Percentiles rank a stretch among this genome's conserved stretches.
Evolutionary conservation across 345 rosid species (phyloP).

Genomic region (Hypericum androsaemum): DNA sequence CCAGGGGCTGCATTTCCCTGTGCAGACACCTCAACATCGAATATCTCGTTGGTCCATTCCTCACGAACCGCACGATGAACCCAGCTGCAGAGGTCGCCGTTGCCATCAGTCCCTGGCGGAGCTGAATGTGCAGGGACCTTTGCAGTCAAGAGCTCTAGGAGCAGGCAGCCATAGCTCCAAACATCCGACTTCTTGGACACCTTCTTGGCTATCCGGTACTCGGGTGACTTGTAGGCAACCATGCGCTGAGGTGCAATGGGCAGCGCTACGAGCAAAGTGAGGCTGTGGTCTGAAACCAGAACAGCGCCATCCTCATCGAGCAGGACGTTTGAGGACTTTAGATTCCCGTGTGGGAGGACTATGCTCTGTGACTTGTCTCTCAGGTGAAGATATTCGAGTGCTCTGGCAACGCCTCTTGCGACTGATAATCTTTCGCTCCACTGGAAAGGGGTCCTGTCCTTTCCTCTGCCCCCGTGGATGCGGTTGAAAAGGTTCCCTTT

Average conservation of each 20-base stretch:
- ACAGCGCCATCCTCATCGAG: slow-evolving; percentile 25
- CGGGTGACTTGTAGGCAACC: slow-evolving; percentile 39
- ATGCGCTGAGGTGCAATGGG: slow-evolving; percentile 34
- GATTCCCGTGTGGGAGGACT: slow-evolving; percentile 43
- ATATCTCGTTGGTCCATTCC: slow-evolving; percentile 57
- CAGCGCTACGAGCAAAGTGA: slow-evolving; percentile 30
- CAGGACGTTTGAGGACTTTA: slow-evolving; percentile 48
- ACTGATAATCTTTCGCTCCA: slow-evolving; percentile 40
- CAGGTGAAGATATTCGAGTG: slow-evolving; percentile 41
- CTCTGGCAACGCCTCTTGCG: slow-evolving; percentile 37
- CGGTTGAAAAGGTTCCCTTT: slow-evolving; percentile 43
- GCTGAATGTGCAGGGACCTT: slow-evolving; percentile 27
- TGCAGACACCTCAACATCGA: slow-evolving; percentile 35
- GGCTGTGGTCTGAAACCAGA: slow-evolving; percentile 41
- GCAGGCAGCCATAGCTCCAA: slow-evolving; percentile 47
- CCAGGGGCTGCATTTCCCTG: slow-evolving; percentile 28
- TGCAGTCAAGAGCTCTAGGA: slow-evolving; percentile 41
- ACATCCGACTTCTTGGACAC: slow-evolving; percentile 37
- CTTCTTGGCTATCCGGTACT: slow-evolving; percentile 23
- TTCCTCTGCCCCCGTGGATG: slow-evolving; percentile 39
- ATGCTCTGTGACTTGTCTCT: slow-evolving; percentile 9
- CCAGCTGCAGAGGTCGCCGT: slow-evolving; percentile 45
- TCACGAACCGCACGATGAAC: slow-evolving; percentile 50
- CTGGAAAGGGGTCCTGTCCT: slow-evolving; percentile 31
- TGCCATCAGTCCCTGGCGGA: slow-evolving; percentile 29